Evolutionary conservation across 176 grass and related monocot genomes (phyloP).

Genomic region (Rhipidocladum racemiflorum): DNA sequence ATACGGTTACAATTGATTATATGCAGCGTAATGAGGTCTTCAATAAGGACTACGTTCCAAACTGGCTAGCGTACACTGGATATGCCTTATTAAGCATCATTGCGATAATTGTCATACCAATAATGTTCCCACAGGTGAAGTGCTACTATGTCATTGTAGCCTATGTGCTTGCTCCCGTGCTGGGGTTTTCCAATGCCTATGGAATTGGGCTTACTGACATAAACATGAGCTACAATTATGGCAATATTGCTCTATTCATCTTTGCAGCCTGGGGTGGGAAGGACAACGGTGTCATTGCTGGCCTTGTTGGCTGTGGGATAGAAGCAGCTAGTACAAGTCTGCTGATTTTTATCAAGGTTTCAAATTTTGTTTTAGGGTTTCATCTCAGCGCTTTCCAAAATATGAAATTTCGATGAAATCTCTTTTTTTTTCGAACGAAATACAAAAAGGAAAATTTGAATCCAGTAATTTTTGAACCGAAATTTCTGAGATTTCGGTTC

Average conservation of each 20-base stretch:
- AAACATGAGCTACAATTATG: slow-evolving; percentile 99
- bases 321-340: slow-evolving; percentile 87
- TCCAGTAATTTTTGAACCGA: too few relatives aligned
- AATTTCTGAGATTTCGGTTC: too few relatives aligned
- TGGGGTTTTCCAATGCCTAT: slow-evolving; percentile 97
- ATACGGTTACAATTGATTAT: slow-evolving; percentile 42
- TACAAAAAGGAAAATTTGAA: too few relatives aligned
- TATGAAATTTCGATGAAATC: too few relatives aligned
- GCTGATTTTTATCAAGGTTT: too few relatives aligned
- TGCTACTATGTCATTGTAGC: slow-evolving; percentile 92
- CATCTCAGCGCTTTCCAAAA: too few relatives aligned
- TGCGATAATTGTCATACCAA: slow-evolving; percentile 59
- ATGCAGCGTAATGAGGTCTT: slow-evolving; percentile 74
- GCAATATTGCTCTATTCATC: slow-evolving; percentile 87
- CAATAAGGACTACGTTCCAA: slow-evolving; percentile 55
- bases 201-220: slow-evolving; percentile 85
- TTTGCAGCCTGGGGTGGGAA: slow-evolving; percentile 81
- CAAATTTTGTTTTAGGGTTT: too few relatives aligned
- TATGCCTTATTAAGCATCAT: slow-evolving; percentile 54
- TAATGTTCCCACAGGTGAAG: slow-evolving; percentile 79
- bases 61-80: slow-evolving; percentile 60
- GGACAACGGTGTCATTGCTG: slow-evolving; percentile 75
- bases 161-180: slow-evolving; percentile 72
- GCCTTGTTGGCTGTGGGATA: slow-evolving; percentile 66
- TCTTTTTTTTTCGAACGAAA: too few relatives aligned